These are phyloP conservation scores for Plasmodium vinckei DNA, from an alignment of 169 alveolate genomes.

Conservation along the genomic window DNA sequence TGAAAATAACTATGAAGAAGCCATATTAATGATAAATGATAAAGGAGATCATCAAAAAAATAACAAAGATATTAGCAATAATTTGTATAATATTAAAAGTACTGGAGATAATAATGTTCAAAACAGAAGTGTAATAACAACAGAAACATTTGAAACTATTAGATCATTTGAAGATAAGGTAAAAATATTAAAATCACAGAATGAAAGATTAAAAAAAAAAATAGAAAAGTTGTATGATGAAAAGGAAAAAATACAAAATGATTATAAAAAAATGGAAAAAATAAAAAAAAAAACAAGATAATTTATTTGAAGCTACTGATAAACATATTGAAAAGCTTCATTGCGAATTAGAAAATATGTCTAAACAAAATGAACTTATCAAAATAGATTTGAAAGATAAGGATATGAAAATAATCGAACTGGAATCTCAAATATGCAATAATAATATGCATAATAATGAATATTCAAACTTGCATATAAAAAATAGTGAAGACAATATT, in stretches of 20 bases:
- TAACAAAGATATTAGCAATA: neutral
- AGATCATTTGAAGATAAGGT: constrained; percentile 52
- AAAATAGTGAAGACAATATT: neutral
- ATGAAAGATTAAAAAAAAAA: constrained; percentile 71
- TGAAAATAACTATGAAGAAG: constrained; percentile 19
- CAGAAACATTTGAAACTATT: constrained; percentile 50
- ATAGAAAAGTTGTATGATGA: constrained; percentile 51
- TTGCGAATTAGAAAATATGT: constrained; percentile 33
- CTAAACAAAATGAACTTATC: constrained; percentile 46
- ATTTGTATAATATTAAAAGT: neutral
- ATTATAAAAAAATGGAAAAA: constrained; percentile 61
- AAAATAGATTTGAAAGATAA: constrained; percentile 44
- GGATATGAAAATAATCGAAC: constrained; percentile 39
- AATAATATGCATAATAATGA: neutral
- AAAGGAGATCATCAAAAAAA: constrained; percentile 3
- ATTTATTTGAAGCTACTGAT: constrained; percentile 62
- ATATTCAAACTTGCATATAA: neutral
- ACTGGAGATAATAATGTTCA: neutral
- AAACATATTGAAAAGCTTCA: constrained; percentile 63
- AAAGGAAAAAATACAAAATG: constrained; percentile 48
- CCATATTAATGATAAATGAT: constrained; percentile 60
- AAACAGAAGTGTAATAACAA: constrained; percentile 29
- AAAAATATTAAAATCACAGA: constrained; percentile 45
- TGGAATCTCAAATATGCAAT: constrained; percentile 43
- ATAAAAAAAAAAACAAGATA: constrained; percentile 51